Conservation (phyloP, 345 rosid species). For the Arabis hirsuta region DNA sequence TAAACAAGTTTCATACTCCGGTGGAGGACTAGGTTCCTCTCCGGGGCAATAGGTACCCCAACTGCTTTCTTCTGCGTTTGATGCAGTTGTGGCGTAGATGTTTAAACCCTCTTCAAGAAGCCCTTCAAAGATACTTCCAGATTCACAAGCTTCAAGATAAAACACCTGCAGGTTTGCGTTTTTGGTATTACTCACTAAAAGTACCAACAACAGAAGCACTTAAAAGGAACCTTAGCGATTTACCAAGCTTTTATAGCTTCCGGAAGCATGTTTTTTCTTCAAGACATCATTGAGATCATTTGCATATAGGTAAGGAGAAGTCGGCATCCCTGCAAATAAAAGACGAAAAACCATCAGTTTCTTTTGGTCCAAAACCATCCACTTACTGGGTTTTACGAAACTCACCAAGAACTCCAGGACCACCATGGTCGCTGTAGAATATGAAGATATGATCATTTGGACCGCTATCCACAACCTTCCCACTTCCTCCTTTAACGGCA, state of each 20-base stretch:
- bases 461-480: conserved; percentile 91
- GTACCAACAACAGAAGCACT: conserved; percentile 1
- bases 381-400: conserved; percentile 15
- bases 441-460: conserved; percentile 93
- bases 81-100: conserved; percentile 93
- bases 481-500: conserved; percentile 83
- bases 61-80: conserved; percentile 94
- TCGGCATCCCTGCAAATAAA: conserved; percentile 87
- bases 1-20: conserved; percentile 91
- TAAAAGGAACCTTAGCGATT: conserved; percentile 24
- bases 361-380: conserved; percentile 5
- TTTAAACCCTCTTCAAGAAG: conserved; percentile 90
- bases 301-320: conserved; percentile 79
- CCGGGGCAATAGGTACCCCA: conserved; percentile 99
- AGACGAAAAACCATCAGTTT: conserved; percentile 13
- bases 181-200: not conserved
- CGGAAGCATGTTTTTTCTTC: conserved; percentile 80
- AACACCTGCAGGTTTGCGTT: conserved; percentile 67
- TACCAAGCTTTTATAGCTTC: conserved; percentile 87
- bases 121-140: conserved; percentile 98
- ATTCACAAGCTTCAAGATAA: conserved; percentile 99
- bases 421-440: conserved; percentile 87
- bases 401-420: conserved; percentile 96
- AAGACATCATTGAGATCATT: conserved; percentile 71
- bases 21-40: conserved; percentile 86